A percentile compares a stretch with the other conserved stretches of the same genome.
Evolutionary conservation across 208 protist species (phyloP).

Genomic region (Crithidia sp.): DNA sequence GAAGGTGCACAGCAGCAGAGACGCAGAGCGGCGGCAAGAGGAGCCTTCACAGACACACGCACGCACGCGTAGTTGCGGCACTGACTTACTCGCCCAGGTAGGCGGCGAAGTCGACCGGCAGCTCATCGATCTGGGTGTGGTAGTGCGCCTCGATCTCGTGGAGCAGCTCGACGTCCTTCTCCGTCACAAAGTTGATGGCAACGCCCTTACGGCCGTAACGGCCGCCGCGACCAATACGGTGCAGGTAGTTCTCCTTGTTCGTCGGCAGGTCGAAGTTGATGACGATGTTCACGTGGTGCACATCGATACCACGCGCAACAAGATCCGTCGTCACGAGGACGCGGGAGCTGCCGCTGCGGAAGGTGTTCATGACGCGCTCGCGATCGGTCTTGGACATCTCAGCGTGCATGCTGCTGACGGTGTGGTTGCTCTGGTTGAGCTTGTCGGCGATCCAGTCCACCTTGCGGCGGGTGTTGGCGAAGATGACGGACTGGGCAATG

Average conservation of each 20-base stretch:
- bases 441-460: conserved; percentile 97
- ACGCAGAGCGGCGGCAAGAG: no score
- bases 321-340: conserved; percentile 99
- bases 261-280: conserved; percentile 99
- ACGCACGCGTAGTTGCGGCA: no score
- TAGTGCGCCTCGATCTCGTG: conserved; percentile 99
- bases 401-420: conserved; percentile 97
- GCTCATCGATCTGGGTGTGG: conserved; percentile 99
- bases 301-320: conserved; percentile 99
- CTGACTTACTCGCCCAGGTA: conserved; percentile 68
- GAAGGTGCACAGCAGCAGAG: conserved; percentile 16
- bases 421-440: conserved; percentile 90
- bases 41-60: no score
- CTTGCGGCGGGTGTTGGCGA: conserved; percentile 99
- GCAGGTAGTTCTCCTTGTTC: conserved; percentile 99
- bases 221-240: conserved; percentile 99
- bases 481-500: conserved; percentile 98
- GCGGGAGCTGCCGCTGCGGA: conserved; percentile 95
- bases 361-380: conserved; percentile 98
- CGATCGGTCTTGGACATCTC: conserved; percentile 98
- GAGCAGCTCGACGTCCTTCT: conserved; percentile 96
- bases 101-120: conserved; percentile 97
- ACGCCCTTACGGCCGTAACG: conserved; percentile 99
- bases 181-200: conserved; percentile 99
- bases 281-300: conserved; percentile 99